Evolutionary conservation across 2,329 filamentous ascomycete species (phyloP).

Genomic region (Zymoseptoria ardabiliae): DNA sequence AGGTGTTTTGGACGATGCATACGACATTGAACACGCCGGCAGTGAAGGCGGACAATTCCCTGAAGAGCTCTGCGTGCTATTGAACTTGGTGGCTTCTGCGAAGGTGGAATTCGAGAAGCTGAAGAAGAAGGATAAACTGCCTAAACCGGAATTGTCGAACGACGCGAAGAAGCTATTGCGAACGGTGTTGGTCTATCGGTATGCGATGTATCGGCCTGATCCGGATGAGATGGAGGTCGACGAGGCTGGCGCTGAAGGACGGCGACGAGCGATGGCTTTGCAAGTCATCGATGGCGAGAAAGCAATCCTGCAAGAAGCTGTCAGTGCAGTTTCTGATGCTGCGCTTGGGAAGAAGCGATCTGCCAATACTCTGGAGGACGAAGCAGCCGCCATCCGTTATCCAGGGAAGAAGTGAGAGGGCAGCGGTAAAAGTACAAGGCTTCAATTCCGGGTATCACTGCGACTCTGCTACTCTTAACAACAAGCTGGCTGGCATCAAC

Average conservation of each 20-base stretch:
- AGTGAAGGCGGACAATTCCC: conserved; percentile 32
- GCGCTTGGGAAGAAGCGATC: conserved; percentile 16
- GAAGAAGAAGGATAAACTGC: conserved; percentile 36
- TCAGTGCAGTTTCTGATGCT: conserved; percentile 12
- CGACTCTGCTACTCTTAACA: conserved; percentile 16
- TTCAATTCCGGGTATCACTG: conserved; percentile 20
- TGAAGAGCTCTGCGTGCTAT: conserved; percentile 36
- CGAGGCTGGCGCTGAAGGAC: conserved; percentile 37
- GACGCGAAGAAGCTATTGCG: conserved; percentile 36
- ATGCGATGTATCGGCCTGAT: conserved; percentile 46
- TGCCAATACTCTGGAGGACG: conserved; percentile 18
- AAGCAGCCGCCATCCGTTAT: conserved; percentile 14
- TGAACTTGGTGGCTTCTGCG: conserved; percentile 40
- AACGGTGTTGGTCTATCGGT: conserved; percentile 33
- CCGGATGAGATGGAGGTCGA: background rate
- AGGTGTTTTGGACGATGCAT: conserved; percentile 63
- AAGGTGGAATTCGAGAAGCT: conserved; percentile 36
- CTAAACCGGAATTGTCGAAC: conserved; percentile 30
- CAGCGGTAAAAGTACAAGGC: conserved; percentile 9
- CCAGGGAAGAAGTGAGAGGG: conserved; percentile 12
- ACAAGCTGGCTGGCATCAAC: conserved; percentile 8
- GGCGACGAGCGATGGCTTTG: conserved; percentile 49
- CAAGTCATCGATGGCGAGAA: conserved; percentile 67
- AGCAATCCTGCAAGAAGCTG: conserved; percentile 52
- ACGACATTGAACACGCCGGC: conserved; percentile 45